phyloP scores from a whole-genome alignment of 129 eudicot species.

The Lonicera japonica region DNA sequence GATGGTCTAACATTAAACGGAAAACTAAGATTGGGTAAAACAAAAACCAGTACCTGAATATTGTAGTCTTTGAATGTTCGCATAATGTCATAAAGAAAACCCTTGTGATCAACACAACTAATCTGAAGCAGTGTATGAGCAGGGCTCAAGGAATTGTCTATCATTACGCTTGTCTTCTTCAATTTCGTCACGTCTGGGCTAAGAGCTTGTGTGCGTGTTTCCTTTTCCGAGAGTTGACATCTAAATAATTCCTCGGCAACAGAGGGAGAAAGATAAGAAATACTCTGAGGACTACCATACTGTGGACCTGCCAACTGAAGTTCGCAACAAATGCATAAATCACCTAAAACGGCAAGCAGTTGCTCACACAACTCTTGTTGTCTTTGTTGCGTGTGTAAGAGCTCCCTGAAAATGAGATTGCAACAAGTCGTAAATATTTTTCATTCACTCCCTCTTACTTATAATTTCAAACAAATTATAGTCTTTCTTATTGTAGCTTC shows the following conservation, averaged over 20 bases:
- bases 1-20: too few species aligned
- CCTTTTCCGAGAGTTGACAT: slow-evolving; percentile 46
- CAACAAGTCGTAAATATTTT: background rate
- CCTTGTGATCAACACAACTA: slow-evolving; percentile 79
- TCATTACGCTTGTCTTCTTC: slow-evolving; percentile 46
- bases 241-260: slow-evolving; percentile 70
- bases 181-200: slow-evolving; percentile 55
- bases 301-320: slow-evolving; percentile 49
- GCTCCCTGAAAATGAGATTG: slow-evolving; percentile 36
- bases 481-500: too few species aligned
- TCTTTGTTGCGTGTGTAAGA: slow-evolving; percentile 62
- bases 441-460: too few species aligned
- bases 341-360: slow-evolving; percentile 50
- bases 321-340: slow-evolving; percentile 58
- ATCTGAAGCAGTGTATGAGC: slow-evolving; percentile 81
- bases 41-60: slow-evolving; percentile 33
- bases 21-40: too few species aligned
- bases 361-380: slow-evolving; percentile 52
- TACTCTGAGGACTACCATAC: slow-evolving; percentile 30
- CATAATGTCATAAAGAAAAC: slow-evolving; percentile 82
- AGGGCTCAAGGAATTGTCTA: slow-evolving; percentile 74
- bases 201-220: slow-evolving; percentile 59
- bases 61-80: slow-evolving; percentile 65
- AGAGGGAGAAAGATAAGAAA: slow-evolving; percentile 48
- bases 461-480: too few species aligned